Conservation (phyloP, 208 protist species). For the Lotmaria passim region DNA sequence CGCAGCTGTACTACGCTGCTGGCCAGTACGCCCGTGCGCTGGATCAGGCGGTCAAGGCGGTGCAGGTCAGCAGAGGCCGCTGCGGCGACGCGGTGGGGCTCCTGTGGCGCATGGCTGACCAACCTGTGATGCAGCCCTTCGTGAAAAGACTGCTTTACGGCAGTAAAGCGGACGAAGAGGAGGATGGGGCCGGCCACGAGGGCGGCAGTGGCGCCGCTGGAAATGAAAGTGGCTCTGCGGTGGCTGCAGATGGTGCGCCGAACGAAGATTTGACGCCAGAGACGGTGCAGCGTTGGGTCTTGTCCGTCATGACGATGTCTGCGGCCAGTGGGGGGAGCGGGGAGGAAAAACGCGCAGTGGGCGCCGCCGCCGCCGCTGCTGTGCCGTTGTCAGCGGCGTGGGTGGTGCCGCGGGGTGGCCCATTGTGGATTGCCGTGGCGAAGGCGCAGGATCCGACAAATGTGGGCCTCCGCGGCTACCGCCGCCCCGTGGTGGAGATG, state of each 20-base stretch:
- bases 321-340: not conserved
- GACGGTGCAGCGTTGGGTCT: slow-evolving; percentile 27
- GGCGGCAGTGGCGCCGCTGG: not conserved
- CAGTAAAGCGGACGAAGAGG: not conserved
- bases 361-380: not conserved
- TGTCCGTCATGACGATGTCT: slow-evolving; percentile 14
- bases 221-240: not conserved
- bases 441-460: slow-evolving; percentile 64
- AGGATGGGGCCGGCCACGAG: not conserved
- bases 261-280: not conserved
- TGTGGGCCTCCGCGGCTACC: slow-evolving; percentile 73
- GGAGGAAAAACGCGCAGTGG: not conserved
- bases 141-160: slow-evolving; percentile 16
- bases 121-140: slow-evolving; percentile 27
- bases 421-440: slow-evolving; percentile 66
- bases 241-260: not conserved
- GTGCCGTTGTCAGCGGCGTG: not conserved
- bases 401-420: slow-evolving; percentile 47
- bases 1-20: slow-evolving; percentile 73
- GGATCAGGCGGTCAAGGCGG: slow-evolving; percentile 69
- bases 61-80: slow-evolving; percentile 34
- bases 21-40: slow-evolving; percentile 62
- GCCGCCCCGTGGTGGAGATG: slow-evolving; percentile 61
- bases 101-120: slow-evolving; percentile 61
- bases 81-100: slow-evolving; percentile 76